Conservation (phyloP, 2,329 filamentous ascomycete genomes). For the Sclerotinia glacialis region DNA sequence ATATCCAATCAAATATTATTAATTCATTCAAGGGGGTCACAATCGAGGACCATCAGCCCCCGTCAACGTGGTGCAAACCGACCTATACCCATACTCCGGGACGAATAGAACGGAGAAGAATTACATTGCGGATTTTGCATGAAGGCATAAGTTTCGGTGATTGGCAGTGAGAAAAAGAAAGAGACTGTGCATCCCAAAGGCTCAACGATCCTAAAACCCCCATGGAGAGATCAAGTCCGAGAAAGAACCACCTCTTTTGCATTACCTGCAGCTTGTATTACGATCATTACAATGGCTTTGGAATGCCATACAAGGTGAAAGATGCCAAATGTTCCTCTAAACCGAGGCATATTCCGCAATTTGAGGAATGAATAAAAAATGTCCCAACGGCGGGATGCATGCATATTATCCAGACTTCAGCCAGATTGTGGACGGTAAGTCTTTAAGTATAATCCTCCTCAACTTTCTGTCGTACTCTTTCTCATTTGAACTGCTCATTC, state of each 20-base stretch:
- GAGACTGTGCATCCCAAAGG: not conserved
- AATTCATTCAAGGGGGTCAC: not conserved
- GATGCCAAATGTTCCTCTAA: not conserved
- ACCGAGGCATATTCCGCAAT: not conserved
- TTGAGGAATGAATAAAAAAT: conserved; percentile 4
- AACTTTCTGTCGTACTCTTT: not conserved
- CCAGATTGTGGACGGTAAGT: not conserved
- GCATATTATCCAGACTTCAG: conserved; percentile 2
- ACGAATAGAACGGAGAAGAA: not conserved
- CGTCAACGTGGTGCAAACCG: not conserved
- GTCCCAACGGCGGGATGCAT: not conserved
- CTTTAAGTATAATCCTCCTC: not conserved
- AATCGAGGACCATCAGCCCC: not conserved
- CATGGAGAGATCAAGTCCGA: not conserved
- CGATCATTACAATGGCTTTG: not conserved
- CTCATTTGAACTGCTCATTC: not conserved
- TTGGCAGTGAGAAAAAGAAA: not conserved
- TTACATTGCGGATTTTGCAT: not conserved
- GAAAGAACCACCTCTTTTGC: not conserved
- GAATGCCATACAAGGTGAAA: not conserved
- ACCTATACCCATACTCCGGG: not conserved
- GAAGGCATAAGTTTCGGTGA: not conserved
- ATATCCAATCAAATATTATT: not conserved
- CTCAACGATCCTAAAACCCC: not conserved
- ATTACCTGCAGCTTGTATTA: not conserved